Evolutionary conservation across 1,139 yeast species (phyloP).

Genomic region (Groenewaldozyma auringiensis): DNA sequence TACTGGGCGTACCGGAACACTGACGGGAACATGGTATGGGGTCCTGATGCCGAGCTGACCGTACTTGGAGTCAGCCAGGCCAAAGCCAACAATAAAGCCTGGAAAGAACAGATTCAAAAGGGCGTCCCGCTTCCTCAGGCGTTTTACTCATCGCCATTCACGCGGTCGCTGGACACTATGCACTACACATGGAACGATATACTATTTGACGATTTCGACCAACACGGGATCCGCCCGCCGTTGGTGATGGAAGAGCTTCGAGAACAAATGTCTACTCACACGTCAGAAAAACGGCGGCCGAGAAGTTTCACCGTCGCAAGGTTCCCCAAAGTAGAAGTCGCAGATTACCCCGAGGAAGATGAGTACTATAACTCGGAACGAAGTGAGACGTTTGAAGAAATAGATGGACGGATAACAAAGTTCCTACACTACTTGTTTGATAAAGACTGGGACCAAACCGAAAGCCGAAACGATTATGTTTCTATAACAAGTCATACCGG

Average conservation of each 20-base stretch:
- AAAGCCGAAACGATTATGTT: constrained; percentile 27
- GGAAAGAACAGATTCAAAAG: constrained; percentile 37
- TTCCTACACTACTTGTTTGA: constrained; percentile 45
- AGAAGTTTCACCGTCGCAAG: constrained; percentile 35
- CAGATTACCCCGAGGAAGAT: constrained; percentile 33
- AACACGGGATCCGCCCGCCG: constrained; percentile 27
- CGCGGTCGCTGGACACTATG: constrained; percentile 54
- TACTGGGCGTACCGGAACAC: constrained; percentile 20
- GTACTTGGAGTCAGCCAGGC: constrained; percentile 50
- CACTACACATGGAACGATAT: constrained; percentile 51
- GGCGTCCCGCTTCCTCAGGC: constrained; percentile 50
- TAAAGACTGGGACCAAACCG: constrained; percentile 18
- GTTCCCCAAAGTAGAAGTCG: constrained; percentile 38
- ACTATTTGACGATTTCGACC: constrained; percentile 8
- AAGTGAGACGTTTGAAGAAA: constrained; percentile 44
- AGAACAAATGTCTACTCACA: constrained; percentile 60
- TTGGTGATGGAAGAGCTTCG: constrained; percentile 49
- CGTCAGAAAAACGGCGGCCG: constrained; percentile 55
- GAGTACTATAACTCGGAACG: constrained; percentile 33
- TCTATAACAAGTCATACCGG: constrained; percentile 60
- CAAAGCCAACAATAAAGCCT: constrained; percentile 38
- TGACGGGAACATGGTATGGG: constrained; percentile 56
- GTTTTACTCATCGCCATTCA: constrained; percentile 58
- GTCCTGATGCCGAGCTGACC: constrained; percentile 62
- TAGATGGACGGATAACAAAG: constrained; percentile 41